These are phyloP conservation scores for Chionographis japonica DNA, from an alignment of 106 monocot genomes.

Conservation along the genomic window DNA sequence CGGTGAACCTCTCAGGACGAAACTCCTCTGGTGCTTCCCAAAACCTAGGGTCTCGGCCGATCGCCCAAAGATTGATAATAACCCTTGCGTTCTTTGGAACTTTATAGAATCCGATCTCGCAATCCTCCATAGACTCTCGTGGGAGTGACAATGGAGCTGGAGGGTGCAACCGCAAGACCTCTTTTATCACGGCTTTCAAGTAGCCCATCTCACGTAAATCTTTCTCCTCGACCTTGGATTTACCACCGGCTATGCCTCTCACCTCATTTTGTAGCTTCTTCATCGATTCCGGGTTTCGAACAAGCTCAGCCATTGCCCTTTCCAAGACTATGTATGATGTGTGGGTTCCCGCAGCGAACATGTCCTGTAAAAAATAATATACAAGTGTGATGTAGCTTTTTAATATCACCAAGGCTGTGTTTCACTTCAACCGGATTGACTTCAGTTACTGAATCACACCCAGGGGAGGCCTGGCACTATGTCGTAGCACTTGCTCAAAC, in stretches of 20 bases:
- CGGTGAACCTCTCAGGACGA: slow-evolving; percentile 3
- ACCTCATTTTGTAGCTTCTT: slow-evolving; percentile 33
- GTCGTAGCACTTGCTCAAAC: too few relatives aligned
- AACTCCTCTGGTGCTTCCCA: slow-evolving; percentile 29
- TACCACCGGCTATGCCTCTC: background rate
- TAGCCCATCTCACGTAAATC: background rate
- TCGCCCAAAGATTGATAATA: slow-evolving; percentile 30
- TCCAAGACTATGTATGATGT: slow-evolving; percentile 24
- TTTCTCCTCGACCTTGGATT: background rate
- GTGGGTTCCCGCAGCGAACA: slow-evolving; percentile 28
- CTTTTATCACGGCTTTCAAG: slow-evolving; percentile 24
- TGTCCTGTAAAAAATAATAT: slow-evolving; percentile 10
- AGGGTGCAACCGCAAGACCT: slow-evolving; percentile 27
- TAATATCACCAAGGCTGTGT: too few relatives aligned
- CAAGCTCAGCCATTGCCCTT: slow-evolving; percentile 36
- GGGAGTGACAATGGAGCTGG: slow-evolving; percentile 17
- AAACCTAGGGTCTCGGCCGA: slow-evolving; percentile 10
- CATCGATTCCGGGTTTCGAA: slow-evolving; percentile 20
- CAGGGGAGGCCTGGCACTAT: too few relatives aligned
- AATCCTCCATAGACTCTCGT: slow-evolving; percentile 5
- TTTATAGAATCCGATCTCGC: slow-evolving; percentile 4
- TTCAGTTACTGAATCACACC: too few relatives aligned
- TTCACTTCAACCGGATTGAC: too few relatives aligned
- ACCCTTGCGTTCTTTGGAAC: slow-evolving; percentile 15
- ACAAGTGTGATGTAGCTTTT: too few relatives aligned